Conservation (phyloP, 768 basidiomycete genomes). For the Tubosaeta sp. region DNA sequence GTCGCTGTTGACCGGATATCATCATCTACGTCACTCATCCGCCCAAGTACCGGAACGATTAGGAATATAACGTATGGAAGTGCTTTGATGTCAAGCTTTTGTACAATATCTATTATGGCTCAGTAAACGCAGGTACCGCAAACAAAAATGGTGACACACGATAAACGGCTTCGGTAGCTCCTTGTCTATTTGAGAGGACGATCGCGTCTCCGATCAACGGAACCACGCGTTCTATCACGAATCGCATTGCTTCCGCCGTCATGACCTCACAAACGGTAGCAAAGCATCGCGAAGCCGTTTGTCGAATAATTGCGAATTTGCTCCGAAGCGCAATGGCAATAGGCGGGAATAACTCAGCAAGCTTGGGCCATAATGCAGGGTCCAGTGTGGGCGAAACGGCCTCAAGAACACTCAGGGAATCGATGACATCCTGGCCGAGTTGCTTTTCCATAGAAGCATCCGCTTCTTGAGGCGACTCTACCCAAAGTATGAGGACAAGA, state of each 20-base stretch:
- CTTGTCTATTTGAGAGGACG: constrained; percentile 74
- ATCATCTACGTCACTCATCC: constrained; percentile 95
- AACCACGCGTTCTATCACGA: constrained; percentile 80
- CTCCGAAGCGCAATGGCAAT: constrained; percentile 78
- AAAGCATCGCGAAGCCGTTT: constrained; percentile 82
- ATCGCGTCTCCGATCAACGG: constrained; percentile 80
- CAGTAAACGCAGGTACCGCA: constrained; percentile 9
- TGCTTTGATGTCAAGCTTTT: constrained; percentile 87
- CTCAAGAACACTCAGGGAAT: constrained; percentile 86
- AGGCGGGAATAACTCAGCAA: constrained; percentile 71
- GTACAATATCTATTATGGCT: constrained; percentile 70
- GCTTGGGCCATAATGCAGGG: constrained; percentile 59
- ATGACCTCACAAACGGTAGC: constrained; percentile 86
- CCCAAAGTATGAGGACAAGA: constrained; percentile 1
- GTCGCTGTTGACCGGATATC: constrained; percentile 91
- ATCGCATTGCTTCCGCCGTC: constrained; percentile 81
- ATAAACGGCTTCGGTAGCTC: constrained; percentile 85
- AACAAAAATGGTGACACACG: constrained; percentile 53
- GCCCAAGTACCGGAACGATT: constrained; percentile 91
- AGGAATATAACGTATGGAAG: constrained; percentile 96
- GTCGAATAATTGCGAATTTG: constrained; percentile 84
- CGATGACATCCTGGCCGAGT: constrained; percentile 85
- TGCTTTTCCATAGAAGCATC: constrained; percentile 67
- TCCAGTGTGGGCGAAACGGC: constrained; percentile 76
- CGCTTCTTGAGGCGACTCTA: constrained; percentile 54